Base-by-base conservation (phyloP, 352 stramenopile genomes). In the Globisporangium acanthophoron region DNA sequence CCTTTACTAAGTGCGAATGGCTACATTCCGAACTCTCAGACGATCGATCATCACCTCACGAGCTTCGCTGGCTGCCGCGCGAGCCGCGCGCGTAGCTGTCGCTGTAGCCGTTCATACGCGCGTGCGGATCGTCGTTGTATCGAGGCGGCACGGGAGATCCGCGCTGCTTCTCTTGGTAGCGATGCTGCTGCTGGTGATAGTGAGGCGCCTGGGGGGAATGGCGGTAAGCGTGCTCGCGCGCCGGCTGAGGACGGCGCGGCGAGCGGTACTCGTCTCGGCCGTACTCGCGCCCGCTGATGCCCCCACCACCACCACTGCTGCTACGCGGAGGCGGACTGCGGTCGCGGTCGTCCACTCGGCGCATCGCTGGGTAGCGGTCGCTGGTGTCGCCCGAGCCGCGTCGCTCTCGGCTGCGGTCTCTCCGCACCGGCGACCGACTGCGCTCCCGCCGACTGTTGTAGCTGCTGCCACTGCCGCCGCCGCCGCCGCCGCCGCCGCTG, bases 321-420 rank as follows among this genome's bases (percentile, higher is more conserved):
- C 47, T 45, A n/a, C 50, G 48, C 15, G 50, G 55, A 12, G 44
- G 51, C 6, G 51, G 58, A 44, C 58, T 64, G 56, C 56, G 56
- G 5, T 56, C 46, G 41, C 45, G 24, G 44, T 60, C 54, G 37
- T 43, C 11, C 37, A 12, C 37, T 18, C 37, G 37, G 31, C 54
- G 54, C 24, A 24, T 20, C 21, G 21, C 13, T 7, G 50, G n/a
- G 46, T 40, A 46, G 18, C 55, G 55, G 33, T 61, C 35, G 33
- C 20, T 24, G 35, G 6, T n/a, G 35, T 37, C 55, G 11, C 35
- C 24, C 12, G 33, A 29, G 48, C 41, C 57, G 18, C 41, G 57
- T 43, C 43, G 37, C 8, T 63, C 57, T 46, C 33, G 47, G 2
- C 57, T 56, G 27, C 56, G 57, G n/a, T 52, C 57, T n/a, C 31